Evolutionary conservation across 2,329 filamentous ascomycete species (phyloP), one percentile per base, ranked within the genome.

Genomic region (Blastomyces emzantsi): DNA sequence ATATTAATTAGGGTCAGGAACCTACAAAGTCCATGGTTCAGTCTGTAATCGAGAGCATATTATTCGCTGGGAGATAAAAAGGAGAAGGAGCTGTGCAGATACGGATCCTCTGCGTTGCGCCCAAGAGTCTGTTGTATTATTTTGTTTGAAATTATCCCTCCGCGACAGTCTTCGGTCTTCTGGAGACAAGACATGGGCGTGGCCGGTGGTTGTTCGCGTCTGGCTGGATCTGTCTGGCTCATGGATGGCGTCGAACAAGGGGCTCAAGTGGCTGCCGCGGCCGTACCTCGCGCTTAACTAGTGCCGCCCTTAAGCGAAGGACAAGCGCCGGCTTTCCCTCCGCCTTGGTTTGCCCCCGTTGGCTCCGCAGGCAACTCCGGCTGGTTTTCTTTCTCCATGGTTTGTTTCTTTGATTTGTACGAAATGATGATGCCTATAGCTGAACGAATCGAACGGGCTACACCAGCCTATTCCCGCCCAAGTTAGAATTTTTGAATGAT

Each of bases 11-110:
- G 36, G 57, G 22, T 33, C n/a, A 22, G 60, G 25, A n/a, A 74
- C 78, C 56, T 74, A 80, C 78, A 73, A 79, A 77, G 70, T 79
- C 77, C 78, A 80, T 78, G 19, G 49, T 62, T 41, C 61, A 62
- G 22, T 39, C 36, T 8, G 36, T 39, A 43, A 45, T 43, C 60
- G 49, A 54, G 28, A 55, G 41, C 61, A 62, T 62, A 22, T 62
- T 33, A 41, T 11, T 55, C 17, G 9, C 9, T 3, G 9, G 36
- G 36, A 8, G 36, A 39, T 39, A 3, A 39, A 11, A 39, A 39
- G 36, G 36, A 39, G 36, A 39, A 39, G 36, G 9, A 39, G 36
- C 36, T 39, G 9, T 39, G 36, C 11, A 39, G 36, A 39, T 39
- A 39, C 36, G 36, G 36, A 39, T 39, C 36, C 36, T 39, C 36